Percentiles rank a stretch among this genome's conserved stretches.
phyloP scores from a whole-genome alignment of 1,284 basidiomycete genomes.

The Vanrija sp. region DNA sequence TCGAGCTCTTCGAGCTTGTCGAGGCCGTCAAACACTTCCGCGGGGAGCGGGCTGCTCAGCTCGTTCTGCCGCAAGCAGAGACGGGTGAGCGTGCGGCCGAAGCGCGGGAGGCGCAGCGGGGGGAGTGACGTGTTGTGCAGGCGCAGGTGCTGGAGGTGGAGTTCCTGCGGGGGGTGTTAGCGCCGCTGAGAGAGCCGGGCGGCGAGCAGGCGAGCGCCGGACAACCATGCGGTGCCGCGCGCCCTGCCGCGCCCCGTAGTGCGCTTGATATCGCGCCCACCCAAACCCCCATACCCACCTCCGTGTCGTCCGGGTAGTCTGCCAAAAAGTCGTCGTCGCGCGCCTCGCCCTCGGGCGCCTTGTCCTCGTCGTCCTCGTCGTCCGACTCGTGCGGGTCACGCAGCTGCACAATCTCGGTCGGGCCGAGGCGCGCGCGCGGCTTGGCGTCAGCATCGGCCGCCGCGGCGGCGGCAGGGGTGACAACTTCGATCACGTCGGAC shows the following conservation, averaged over 20 bases:
- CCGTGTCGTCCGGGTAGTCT: constrained; percentile 59
- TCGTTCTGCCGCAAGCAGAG: constrained; percentile 86
- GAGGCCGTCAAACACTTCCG: constrained; percentile 63
- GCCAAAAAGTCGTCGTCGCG: constrained; percentile 51
- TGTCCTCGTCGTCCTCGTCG: constrained; percentile 24
- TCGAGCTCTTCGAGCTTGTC: constrained; percentile 80
- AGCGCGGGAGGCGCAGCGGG: constrained; percentile 60
- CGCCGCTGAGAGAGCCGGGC: constrained; percentile 37
- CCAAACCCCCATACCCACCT: constrained; percentile 53
- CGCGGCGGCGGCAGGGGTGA: background rate
- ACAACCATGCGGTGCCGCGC: too few species aligned
- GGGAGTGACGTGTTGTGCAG: constrained; percentile 60
- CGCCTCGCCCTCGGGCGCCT: constrained; percentile 16
- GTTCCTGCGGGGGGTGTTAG: constrained; percentile 54
- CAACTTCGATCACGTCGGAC: background rate
- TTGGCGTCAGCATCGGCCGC: constrained; percentile 13
- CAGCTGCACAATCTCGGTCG: constrained; percentile 33
- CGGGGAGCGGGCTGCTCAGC: constrained; percentile 66
- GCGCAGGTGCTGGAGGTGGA: constrained; percentile 83
- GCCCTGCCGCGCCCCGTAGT: too few species aligned
- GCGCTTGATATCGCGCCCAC: too few species aligned
- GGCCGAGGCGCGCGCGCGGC: constrained; percentile 36
- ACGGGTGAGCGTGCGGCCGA: constrained; percentile 64
- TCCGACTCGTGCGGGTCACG: constrained; percentile 28
- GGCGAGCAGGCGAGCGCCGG: background rate